phyloP scores from a whole-genome alignment of 257 asterid genomes.

The Primulina huaijiensis region DNA sequence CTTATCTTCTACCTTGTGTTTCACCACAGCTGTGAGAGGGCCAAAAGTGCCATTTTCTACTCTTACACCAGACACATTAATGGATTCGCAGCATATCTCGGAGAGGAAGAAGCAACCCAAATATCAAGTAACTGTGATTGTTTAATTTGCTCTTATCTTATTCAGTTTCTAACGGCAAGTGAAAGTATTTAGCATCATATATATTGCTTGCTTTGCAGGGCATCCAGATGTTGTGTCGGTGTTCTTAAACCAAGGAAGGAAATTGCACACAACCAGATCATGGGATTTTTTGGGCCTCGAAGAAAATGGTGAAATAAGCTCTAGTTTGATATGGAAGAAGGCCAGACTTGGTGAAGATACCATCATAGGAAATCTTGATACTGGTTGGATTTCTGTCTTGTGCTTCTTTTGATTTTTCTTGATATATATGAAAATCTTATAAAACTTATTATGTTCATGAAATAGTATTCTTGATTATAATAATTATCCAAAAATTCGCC shows the following conservation, averaged over 20 bases:
- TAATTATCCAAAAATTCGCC: neutral
- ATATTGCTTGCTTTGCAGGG: slow-evolving; percentile 36
- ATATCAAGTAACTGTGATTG: slow-evolving; percentile 53
- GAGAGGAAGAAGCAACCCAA: slow-evolving; percentile 54
- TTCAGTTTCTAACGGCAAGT: neutral
- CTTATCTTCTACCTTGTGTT: slow-evolving; percentile 15
- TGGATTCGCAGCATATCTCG: slow-evolving; percentile 93
- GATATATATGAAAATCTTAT: neutral
- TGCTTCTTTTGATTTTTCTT: slow-evolving; percentile 4
- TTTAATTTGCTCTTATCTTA: neutral
- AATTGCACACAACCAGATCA: slow-evolving; percentile 89
- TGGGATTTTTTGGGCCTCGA: slow-evolving; percentile 89
- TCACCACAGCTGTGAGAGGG: slow-evolving; percentile 50
- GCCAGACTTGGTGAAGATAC: slow-evolving; percentile 85
- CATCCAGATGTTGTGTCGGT: slow-evolving; percentile 76
- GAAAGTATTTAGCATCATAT: neutral
- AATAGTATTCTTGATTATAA: neutral
- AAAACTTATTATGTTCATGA: neutral
- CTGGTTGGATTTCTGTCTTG: slow-evolving; percentile 45
- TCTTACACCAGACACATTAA: slow-evolving; percentile 83
- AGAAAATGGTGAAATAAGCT: slow-evolving; percentile 41
- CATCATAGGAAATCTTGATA: slow-evolving; percentile 87
- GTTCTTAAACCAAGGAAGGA: slow-evolving; percentile 68
- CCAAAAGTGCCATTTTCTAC: slow-evolving; percentile 74
- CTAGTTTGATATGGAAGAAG: slow-evolving; percentile 66